Evolutionary conservation across 345 rosid species (phyloP).

Genomic region (Crucihimalaya himalaica): DNA sequence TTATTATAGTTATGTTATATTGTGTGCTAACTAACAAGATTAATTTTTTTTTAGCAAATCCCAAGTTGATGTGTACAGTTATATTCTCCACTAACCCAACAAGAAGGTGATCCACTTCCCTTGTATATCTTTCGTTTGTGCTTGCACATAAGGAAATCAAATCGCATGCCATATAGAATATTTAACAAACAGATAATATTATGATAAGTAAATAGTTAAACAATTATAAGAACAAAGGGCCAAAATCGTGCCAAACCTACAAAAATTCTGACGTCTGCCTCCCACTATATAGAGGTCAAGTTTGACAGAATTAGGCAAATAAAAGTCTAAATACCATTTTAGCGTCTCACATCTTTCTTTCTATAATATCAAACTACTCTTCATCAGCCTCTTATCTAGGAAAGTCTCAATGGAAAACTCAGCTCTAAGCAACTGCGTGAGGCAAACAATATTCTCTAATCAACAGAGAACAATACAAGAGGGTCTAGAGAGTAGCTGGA

Average conservation of each 20-base stretch:
- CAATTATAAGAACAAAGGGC: slow-evolving; percentile 3
- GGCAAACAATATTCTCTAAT: slow-evolving; percentile 19
- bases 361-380: neutral
- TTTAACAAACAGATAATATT: slow-evolving; percentile 12
- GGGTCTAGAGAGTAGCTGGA: slow-evolving; percentile 37
- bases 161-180: slow-evolving; percentile 16
- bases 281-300: slow-evolving; percentile 25
- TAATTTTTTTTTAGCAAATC: slow-evolving; percentile 8
- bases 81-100: slow-evolving; percentile 23
- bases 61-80: slow-evolving; percentile 11
- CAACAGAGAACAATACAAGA: slow-evolving; percentile 31
- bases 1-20: neutral
- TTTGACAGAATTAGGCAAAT: slow-evolving; percentile 12
- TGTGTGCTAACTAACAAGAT: neutral
- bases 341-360: slow-evolving; percentile 1
- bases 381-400: slow-evolving; percentile 4
- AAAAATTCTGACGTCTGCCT: slow-evolving; percentile 8
- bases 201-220: slow-evolving; percentile 10
- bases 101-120: slow-evolving; percentile 39
- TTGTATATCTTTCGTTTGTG: slow-evolving; percentile 9
- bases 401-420: slow-evolving; percentile 34
- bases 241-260: slow-evolving; percentile 28
- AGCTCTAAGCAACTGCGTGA: slow-evolving; percentile 33
- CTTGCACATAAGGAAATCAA: slow-evolving; percentile 25
- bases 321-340: slow-evolving; percentile 23